A percentile compares a stretch with the other conserved stretches of the same genome.
These are phyloP conservation scores for Peniophora sp. DNA, from an alignment of 1,284 basidiomycete species.

Conservation along the genomic window DNA sequence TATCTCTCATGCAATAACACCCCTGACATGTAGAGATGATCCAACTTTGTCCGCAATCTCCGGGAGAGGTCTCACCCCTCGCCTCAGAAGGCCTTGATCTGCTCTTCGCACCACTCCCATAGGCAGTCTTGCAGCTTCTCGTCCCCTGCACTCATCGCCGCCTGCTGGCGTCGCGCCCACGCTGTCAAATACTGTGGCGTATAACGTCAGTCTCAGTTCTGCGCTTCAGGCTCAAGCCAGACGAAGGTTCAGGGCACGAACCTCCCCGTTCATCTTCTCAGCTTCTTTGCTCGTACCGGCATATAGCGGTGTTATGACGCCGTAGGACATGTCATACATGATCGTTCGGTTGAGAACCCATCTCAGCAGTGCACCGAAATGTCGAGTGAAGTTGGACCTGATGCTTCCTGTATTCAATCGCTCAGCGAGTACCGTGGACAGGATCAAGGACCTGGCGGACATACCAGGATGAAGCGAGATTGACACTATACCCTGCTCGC, in stretches of 20 bases:
- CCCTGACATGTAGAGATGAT: no score
- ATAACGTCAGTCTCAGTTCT: background rate
- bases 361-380: background rate
- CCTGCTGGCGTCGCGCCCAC: background rate
- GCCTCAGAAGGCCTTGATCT: background rate
- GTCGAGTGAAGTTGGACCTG: background rate
- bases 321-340: background rate
- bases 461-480: constrained; percentile 21
- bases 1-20: no score
- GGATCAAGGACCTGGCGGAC: background rate
- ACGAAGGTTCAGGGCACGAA: background rate
- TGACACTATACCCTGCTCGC: constrained; percentile 25
- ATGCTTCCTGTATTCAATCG: background rate
- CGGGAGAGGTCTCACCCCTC: no score
- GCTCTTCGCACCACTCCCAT: constrained; percentile 1
- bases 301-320: background rate
- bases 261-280: background rate
- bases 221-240: background rate
- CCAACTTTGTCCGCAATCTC: no score
- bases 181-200: background rate
- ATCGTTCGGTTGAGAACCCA: background rate
- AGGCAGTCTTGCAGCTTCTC: background rate
- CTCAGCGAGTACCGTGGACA: background rate
- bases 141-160: background rate
- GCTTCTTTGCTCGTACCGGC: background rate